These are phyloP conservation scores for Ophiostoma perfectum DNA, from an alignment of 2,329 filamentous ascomycete species.

Conservation along the genomic window DNA sequence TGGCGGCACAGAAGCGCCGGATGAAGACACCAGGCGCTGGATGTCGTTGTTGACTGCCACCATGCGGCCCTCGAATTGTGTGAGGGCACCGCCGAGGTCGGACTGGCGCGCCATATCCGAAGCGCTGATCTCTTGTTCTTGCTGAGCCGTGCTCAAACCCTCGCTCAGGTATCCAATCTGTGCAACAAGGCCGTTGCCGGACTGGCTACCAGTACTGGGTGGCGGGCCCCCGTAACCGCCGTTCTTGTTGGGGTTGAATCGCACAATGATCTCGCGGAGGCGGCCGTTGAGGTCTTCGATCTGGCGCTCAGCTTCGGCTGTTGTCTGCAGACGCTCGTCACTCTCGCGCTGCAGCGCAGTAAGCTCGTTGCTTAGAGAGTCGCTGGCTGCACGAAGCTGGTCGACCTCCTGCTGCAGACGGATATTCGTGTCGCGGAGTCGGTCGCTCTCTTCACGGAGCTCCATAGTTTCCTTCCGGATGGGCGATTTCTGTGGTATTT, in stretches of 20 bases:
- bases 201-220: conserved; percentile 35
- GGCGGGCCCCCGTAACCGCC: conserved; percentile 43
- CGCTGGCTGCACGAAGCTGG: conserved; percentile 33
- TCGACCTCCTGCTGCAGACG: conserved; percentile 32
- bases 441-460: conserved; percentile 42
- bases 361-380: conserved; percentile 35
- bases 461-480: conserved; percentile 44
- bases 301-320: conserved; percentile 58
- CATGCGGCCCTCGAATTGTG: conserved; percentile 51
- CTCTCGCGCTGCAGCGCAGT: conserved; percentile 36
- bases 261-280: conserved; percentile 61
- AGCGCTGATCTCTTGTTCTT: conserved; percentile 44
- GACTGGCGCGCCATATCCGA: conserved; percentile 26
- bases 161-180: conserved; percentile 69
- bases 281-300: conserved; percentile 63
- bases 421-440: conserved; percentile 18
- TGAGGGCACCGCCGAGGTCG: conserved; percentile 29
- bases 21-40: conserved; percentile 49
- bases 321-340: conserved; percentile 42
- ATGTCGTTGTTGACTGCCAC: conserved; percentile 60
- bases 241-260: conserved; percentile 54
- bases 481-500: conserved; percentile 6
- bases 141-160: conserved; percentile 55
- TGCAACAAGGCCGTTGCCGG: conserved; percentile 44
- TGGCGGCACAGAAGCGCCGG: conserved; percentile 40